Percentiles rank a stretch among this genome's conserved stretches.
Evolutionary conservation across 352 stramenopile genomes (phyloP).

Genomic region (Thalassiosira hispida): DNA sequence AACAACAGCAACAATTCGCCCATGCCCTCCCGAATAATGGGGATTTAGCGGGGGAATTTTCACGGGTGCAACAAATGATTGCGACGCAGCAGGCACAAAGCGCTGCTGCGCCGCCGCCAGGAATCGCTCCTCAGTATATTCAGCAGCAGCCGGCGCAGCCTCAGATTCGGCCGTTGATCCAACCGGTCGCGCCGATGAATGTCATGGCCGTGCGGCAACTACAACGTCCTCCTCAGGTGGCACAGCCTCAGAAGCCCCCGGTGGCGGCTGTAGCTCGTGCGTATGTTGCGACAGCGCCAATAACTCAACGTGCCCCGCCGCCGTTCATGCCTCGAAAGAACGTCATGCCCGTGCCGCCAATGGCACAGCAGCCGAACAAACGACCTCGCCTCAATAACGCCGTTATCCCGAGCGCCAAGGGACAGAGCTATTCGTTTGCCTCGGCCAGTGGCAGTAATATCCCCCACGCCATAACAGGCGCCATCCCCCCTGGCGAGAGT

Average conservation of each 20-base stretch:
- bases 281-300: slow-evolving; percentile 1
- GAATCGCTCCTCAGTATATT: slow-evolving; percentile 4
- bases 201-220: slow-evolving; percentile 13
- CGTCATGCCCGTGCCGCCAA: not conserved
- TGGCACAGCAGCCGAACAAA: slow-evolving; percentile 30
- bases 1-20: slow-evolving; percentile 13
- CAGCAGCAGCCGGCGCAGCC: not conserved
- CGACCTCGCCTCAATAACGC: slow-evolving; percentile 39
- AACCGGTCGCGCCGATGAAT: slow-evolving; percentile 6
- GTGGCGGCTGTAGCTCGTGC: slow-evolving; percentile 3
- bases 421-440: slow-evolving; percentile 16
- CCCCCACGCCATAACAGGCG: not conserved
- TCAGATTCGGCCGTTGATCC: slow-evolving; percentile 1
- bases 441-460: not conserved
- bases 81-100: slow-evolving; percentile 7
- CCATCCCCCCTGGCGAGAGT: slow-evolving; percentile 10
- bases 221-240: not conserved
- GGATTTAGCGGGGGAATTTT: slow-evolving; percentile 29
- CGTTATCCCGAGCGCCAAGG: slow-evolving; percentile 2
- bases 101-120: not conserved
- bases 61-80: slow-evolving; percentile 48
- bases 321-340: not conserved
- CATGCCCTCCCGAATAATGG: slow-evolving; percentile 8
- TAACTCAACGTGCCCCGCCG: not conserved
- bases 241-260: slow-evolving; percentile 7